These are phyloP conservation scores for Aspergillus affinis DNA, from an alignment of 495 filamentous ascomycete species.

Conservation along the genomic window DNA sequence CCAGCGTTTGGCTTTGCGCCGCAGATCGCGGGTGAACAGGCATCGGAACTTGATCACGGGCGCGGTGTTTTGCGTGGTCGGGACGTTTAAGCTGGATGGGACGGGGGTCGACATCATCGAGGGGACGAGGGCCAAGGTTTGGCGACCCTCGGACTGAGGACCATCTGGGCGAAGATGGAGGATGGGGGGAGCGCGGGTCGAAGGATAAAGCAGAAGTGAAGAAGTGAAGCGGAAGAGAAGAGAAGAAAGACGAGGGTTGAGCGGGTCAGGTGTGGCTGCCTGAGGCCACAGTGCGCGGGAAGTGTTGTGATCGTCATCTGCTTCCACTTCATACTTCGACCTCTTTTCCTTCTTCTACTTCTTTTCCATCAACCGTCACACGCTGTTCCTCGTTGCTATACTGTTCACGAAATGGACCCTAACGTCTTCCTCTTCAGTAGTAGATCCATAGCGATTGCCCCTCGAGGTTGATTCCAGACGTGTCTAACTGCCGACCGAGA, in stretches of 20 bases:
- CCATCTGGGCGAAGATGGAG: conserved; percentile 15
- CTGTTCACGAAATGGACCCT: too few relatives aligned
- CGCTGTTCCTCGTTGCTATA: too few relatives aligned
- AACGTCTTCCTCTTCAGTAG: neutral
- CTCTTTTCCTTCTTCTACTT: neutral
- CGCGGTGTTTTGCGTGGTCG: conserved; percentile 64
- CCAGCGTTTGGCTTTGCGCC: conserved; percentile 87
- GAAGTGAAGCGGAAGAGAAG: neutral
- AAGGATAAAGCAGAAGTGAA: neutral
- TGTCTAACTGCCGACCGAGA: neutral
- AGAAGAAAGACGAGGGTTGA: neutral
- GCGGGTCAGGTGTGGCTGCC: neutral
- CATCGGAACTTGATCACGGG: conserved; percentile 77
- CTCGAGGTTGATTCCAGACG: too few relatives aligned
- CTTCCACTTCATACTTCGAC: neutral
- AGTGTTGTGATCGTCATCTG: neutral
- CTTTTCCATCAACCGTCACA: too few relatives aligned
- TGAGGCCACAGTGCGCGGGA: neutral
- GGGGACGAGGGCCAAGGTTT: conserved; percentile 9
- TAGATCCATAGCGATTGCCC: neutral
- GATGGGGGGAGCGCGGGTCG: too few relatives aligned
- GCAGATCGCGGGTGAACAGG: conserved; percentile 81
- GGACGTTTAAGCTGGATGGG: conserved; percentile 29
- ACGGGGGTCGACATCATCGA: conserved; percentile 36
- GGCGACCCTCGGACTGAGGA: conserved; percentile 10